Conservation (phyloP, 108 stramenopile species). For the Fragilaria crotonensis region DNA sequence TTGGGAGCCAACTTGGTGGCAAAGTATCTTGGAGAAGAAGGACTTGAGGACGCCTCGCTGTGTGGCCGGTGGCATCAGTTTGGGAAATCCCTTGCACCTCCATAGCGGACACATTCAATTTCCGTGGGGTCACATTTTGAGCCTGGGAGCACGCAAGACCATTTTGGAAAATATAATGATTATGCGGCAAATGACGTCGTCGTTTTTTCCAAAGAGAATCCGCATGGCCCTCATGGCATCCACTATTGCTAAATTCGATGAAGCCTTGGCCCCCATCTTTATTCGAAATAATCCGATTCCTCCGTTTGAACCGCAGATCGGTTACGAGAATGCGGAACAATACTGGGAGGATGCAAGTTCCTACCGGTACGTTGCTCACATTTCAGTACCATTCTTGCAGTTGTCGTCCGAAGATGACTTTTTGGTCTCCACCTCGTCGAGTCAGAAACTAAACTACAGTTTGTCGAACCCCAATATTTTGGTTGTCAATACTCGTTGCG, state of each 20-base stretch:
- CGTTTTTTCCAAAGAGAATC: slow-evolving; percentile 40
- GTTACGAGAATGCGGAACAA: slow-evolving; percentile 49
- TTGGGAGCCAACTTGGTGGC: slow-evolving; percentile 76
- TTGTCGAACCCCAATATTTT: slow-evolving; percentile 77
- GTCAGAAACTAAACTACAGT: slow-evolving; percentile 47
- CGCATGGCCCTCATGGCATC: slow-evolving; percentile 36
- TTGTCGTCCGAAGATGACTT: slow-evolving; percentile 78
- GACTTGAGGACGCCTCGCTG: slow-evolving; percentile 60
- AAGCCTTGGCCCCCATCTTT: slow-evolving; percentile 48
- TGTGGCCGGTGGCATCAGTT: slow-evolving; percentile 59
- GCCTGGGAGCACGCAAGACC: slow-evolving; percentile 60
- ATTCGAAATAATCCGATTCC: slow-evolving; percentile 54
- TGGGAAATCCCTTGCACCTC: slow-evolving; percentile 76
- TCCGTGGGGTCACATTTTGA: slow-evolving; percentile 53
- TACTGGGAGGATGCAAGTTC: slow-evolving; percentile 73
- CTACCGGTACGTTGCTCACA: slow-evolving; percentile 52
- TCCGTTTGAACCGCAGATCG: slow-evolving; percentile 56
- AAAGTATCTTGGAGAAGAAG: slow-evolving; percentile 86
- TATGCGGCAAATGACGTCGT: slow-evolving; percentile 29
- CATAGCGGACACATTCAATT: slow-evolving; percentile 36
- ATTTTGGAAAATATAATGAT: slow-evolving; percentile 33
- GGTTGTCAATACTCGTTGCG: slow-evolving; percentile 74
- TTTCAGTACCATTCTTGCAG: slow-evolving; percentile 69
- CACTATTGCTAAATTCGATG: slow-evolving; percentile 63
- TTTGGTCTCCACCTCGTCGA: slow-evolving; percentile 47